Evolutionary conservation across 2,329 filamentous ascomycete genomes (phyloP), one percentile per base, ranked within the genome.

Genomic region (Aspergillus arachidicola): DNA sequence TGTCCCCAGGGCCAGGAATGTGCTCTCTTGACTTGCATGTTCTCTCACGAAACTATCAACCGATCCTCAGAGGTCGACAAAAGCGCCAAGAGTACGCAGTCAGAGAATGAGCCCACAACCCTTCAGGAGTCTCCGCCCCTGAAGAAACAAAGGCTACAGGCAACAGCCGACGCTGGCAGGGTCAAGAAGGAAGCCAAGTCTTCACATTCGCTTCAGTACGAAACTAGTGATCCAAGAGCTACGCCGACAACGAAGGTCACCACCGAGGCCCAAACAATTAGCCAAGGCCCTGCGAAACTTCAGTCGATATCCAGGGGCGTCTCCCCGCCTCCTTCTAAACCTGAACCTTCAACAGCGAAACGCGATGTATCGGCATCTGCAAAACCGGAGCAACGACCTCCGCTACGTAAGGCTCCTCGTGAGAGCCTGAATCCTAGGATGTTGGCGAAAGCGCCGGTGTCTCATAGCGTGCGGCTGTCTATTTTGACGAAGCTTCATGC

Each of bases 1-100:
- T 89, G 87, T 72, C 87, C 87, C 10, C 78, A 81, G 65, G 80
- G 80, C 16, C 69, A 75, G 32, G 66, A 75, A 63, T 89, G 87
- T 74, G 70, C 74, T 34, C 76, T 89, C 14, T 77, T 84, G 16
- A 82, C 82, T 65, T 90, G 87, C 76, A 82, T 89, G 23, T 90
- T 89, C 75, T 80, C 77, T 14, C 87, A 89, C 74, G 73, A 81
- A 59, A 59, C 70, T 16, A 9, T 59, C 16, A 26, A 58, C 10
- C 6, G 51, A 48, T 48, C 48, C 11, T 16, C 59, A 48, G 32
- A 60, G 28, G 57, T 61, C 23, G 66, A 66, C 54, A 70, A 69
- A 51, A 68, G 69, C 62, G 50, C 63, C 43, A 66, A 61, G 28
- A 28, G 53, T 59, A 28, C 71, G 45, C 28, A 34, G 38, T 38